phyloP scores from a whole-genome alignment of 306 rosid genomes.

The Trifolium pratense region DNA sequence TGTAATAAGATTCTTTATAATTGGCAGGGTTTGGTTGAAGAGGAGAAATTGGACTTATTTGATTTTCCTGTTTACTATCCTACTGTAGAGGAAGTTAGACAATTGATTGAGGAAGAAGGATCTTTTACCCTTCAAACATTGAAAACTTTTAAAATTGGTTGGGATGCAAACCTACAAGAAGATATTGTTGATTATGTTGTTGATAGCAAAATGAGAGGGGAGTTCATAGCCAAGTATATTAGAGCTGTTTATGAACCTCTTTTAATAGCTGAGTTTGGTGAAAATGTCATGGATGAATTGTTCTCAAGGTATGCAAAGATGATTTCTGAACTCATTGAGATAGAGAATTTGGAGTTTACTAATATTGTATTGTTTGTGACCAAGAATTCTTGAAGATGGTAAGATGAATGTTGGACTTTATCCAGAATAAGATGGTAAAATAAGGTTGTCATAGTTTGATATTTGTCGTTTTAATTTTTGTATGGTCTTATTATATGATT shows the following conservation, averaged over 20 bases:
- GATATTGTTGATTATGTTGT: background rate
- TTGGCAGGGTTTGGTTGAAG: conserved; percentile 44
- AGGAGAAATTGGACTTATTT: conserved; percentile 45
- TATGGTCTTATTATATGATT: no score
- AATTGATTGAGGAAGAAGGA: conserved; percentile 34
- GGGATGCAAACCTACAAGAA: conserved; percentile 40
- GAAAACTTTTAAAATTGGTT: conserved; percentile 22
- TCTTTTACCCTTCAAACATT: conserved; percentile 14
- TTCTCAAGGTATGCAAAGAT: conserved; percentile 41
- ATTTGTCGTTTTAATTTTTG: no score
- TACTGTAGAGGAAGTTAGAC: conserved; percentile 42
- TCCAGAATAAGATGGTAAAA: no score
- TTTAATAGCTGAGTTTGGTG: conserved; percentile 41
- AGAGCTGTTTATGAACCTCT: conserved; percentile 55
- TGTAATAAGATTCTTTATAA: background rate
- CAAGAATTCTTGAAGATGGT: conserved; percentile 13
- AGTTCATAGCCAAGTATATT: conserved; percentile 13
- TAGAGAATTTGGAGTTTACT: background rate
- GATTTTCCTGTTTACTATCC: conserved; percentile 52
- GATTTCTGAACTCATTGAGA: conserved; percentile 8
- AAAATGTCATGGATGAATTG: conserved; percentile 49
- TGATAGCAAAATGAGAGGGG: conserved; percentile 26
- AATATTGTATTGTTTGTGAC: conserved; percentile 37
- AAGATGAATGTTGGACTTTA: background rate
- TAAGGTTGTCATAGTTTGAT: no score